These are phyloP conservation scores for Fusarium paranaense DNA, from an alignment of 2,329 filamentous ascomycete species.

Conservation along the genomic window DNA sequence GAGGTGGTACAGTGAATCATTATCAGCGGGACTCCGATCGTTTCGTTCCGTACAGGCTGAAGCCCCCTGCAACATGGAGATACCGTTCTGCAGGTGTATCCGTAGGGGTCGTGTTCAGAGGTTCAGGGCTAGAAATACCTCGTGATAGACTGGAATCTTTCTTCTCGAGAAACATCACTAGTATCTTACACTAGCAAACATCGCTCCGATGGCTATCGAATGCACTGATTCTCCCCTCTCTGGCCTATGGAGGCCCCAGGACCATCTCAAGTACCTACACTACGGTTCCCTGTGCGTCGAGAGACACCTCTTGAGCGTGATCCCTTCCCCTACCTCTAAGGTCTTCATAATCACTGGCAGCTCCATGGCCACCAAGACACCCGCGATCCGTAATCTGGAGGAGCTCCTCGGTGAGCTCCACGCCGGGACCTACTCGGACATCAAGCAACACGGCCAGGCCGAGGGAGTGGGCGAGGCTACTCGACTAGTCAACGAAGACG, in stretches of 20 bases:
- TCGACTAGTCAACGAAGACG: neutral
- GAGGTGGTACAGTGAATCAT: slow-evolving; percentile 35
- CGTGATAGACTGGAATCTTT: neutral
- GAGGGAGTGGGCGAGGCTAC: slow-evolving; percentile 28
- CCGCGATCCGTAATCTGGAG: slow-evolving; percentile 23
- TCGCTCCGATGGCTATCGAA: slow-evolving; percentile 20
- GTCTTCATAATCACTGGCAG: slow-evolving; percentile 34
- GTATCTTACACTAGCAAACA: neutral
- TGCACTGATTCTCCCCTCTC: slow-evolving; percentile 26
- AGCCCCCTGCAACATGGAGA: slow-evolving; percentile 2
- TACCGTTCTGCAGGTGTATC: slow-evolving; percentile 1
- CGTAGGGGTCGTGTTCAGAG: neutral
- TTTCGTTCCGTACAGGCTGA: neutral
- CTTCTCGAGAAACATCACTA: neutral
- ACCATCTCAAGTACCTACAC: slow-evolving; percentile 31
- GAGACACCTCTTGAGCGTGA: slow-evolving; percentile 21
- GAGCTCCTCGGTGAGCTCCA: slow-evolving; percentile 17
- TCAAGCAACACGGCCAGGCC: slow-evolving; percentile 33
- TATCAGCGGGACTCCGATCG: slow-evolving; percentile 1
- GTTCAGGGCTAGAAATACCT: slow-evolving; percentile 31
- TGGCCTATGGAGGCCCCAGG: slow-evolving; percentile 34
- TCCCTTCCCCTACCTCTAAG: slow-evolving; percentile 25
- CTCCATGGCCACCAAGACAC: slow-evolving; percentile 26
- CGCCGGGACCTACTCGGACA: slow-evolving; percentile 22
- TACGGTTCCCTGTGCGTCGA: slow-evolving; percentile 36